These are phyloP conservation scores for Kingdonia uniflora DNA, from an alignment of 164 flowering plant species.

Conservation along the genomic window DNA sequence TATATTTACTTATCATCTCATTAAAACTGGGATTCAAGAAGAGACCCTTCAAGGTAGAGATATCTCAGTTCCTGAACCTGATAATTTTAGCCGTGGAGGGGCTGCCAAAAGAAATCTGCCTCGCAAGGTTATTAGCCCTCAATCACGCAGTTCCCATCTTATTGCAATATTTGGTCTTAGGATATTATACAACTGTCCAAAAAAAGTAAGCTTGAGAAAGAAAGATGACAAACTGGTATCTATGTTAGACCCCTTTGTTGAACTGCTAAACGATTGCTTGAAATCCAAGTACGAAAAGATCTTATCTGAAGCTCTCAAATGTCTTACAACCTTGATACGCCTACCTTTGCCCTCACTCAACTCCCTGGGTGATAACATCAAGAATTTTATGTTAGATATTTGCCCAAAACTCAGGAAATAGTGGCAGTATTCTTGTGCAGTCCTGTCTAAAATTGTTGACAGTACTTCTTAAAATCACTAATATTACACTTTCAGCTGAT, in stretches of 20 bases:
- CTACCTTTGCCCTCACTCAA: constrained; percentile 73
- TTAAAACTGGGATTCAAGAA: constrained; percentile 48
- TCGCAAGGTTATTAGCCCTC: constrained; percentile 12
- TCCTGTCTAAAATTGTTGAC: constrained; percentile 72
- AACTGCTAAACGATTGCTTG: constrained; percentile 47
- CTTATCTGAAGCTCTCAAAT: constrained; percentile 52
- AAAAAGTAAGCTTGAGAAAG: constrained; percentile 39
- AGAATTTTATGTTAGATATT: constrained; percentile 54
- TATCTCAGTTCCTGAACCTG: constrained; percentile 4
- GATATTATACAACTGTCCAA: constrained; percentile 43
- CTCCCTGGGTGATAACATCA: constrained; percentile 52
- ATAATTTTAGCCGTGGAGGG: constrained; percentile 2
- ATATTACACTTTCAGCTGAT: constrained; percentile 55
- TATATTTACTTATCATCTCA: constrained; percentile 55
- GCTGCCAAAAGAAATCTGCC: constrained; percentile 8
- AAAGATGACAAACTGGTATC: constrained; percentile 37
- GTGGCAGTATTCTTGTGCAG: constrained; percentile 43
- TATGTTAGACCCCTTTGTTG: constrained; percentile 74
- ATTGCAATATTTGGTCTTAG: constrained; percentile 72
- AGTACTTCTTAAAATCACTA: constrained; percentile 47
- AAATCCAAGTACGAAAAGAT: constrained; percentile 75
- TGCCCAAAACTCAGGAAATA: constrained; percentile 43
- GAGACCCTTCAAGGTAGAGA: constrained; percentile 22
- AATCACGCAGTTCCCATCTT: constrained; percentile 43
- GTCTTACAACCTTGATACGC: constrained; percentile 51